Conservation (phyloP, 768 basidiomycete species). For the Termitomyces sp. region DNA sequence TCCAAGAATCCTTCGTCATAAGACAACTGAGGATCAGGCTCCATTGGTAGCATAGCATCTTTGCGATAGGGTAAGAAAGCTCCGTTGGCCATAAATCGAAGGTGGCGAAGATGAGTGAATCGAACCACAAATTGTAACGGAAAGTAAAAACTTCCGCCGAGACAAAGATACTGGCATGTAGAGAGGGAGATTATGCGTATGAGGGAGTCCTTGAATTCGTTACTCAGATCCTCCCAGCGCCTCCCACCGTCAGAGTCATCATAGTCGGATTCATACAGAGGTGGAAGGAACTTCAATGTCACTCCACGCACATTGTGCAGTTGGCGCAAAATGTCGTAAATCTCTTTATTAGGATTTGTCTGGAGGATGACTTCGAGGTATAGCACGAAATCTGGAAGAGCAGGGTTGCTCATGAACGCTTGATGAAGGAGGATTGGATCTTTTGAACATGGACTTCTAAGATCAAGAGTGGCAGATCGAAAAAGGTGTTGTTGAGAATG, state of each 20-base stretch:
- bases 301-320: neutral
- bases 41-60: neutral
- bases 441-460: neutral
- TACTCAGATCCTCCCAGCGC: neutral
- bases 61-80: neutral
- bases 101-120: neutral
- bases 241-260: neutral
- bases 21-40: neutral
- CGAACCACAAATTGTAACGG: neutral
- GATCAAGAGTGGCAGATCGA: neutral
- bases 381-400: neutral
- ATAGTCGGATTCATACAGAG: too few relatives aligned
- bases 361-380: neutral
- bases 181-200: neutral
- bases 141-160: neutral
- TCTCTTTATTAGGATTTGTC: neutral
- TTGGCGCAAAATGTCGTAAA: neutral
- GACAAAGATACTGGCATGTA: neutral
- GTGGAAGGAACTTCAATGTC: neutral
- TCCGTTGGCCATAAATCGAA: neutral
- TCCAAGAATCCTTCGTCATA: neutral
- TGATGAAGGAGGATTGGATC: neutral
- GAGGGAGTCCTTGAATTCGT: neutral
- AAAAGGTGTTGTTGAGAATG: neutral
- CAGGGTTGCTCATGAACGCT: neutral